These are phyloP conservation scores for Selaginella tamariscina DNA, from an alignment of 75 land plant genomes.

Conservation along the genomic window DNA sequence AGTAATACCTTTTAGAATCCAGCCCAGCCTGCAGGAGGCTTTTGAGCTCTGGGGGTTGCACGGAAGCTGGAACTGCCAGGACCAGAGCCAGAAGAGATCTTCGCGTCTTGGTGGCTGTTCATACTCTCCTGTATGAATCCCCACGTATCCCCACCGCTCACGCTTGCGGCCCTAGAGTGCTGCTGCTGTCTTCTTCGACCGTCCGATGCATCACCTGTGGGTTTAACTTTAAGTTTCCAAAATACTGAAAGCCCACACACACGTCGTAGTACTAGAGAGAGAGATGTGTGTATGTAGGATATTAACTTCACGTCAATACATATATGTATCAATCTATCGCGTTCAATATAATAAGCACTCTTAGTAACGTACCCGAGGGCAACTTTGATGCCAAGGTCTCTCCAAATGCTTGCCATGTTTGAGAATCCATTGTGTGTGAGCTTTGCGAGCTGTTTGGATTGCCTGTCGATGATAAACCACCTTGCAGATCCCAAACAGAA, in stretches of 20 bases:
- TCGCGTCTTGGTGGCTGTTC: constrained; percentile 1
- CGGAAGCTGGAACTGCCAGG: constrained; percentile 12
- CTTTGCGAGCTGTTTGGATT: constrained; percentile 11
- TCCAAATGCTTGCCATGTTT: constrained; percentile 17
- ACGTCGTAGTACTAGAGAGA: too few species aligned
- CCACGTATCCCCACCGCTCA: constrained; percentile 21
- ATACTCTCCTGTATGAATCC: constrained; percentile 6
- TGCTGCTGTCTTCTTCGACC: constrained; percentile 12
- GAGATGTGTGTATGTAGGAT: too few species aligned
- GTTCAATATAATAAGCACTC: too few species aligned
- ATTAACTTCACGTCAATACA: too few species aligned
- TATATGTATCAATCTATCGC: too few species aligned
- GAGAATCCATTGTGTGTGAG: background rate
- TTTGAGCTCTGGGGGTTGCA: background rate
- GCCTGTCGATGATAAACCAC: constrained; percentile 8
- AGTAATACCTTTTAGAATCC: constrained; percentile 14
- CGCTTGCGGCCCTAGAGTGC: constrained; percentile 16
- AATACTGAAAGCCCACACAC: too few species aligned
- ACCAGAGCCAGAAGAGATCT: background rate
- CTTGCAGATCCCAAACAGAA: constrained; percentile 26
- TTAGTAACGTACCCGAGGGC: too few species aligned
- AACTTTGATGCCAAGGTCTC: too few species aligned
- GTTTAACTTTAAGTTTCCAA: background rate
- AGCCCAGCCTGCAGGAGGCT: constrained; percentile 28
- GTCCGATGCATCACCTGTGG: constrained; percentile 7